A percentile compares a stretch with the other conserved stretches of the same genome.
Conservation (phyloP, 257 asterid genomes). For the Salvia miltiorrhiza region DNA sequence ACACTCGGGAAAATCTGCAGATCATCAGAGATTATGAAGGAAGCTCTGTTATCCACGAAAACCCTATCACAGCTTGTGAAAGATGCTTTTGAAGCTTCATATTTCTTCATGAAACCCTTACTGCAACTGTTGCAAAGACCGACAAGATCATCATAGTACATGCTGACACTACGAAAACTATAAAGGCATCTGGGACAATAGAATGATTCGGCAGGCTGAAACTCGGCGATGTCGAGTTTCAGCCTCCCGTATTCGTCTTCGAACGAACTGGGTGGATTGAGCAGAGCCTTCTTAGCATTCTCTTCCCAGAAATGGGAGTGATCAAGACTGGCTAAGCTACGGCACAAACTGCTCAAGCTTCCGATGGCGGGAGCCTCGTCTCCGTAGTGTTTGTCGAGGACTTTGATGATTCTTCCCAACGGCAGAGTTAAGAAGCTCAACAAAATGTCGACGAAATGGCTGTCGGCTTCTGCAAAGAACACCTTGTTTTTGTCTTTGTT, state of each 20-base stretch:
- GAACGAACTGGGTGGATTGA: slow-evolving; percentile 17
- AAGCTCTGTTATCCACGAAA: background rate
- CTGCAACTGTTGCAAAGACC: too few species aligned
- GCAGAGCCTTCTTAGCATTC: slow-evolving; percentile 6
- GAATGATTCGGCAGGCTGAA: background rate
- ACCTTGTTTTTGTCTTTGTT: slow-evolving; percentile 16
- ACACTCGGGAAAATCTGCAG: slow-evolving; percentile 12
- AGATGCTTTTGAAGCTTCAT: background rate
- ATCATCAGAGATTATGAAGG: slow-evolving; percentile 16
- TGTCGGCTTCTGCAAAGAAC: slow-evolving; percentile 16
- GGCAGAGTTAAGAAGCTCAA: slow-evolving; percentile 17
- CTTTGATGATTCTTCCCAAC: slow-evolving; percentile 3
- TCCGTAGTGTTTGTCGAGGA: background rate
- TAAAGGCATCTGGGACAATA: background rate
- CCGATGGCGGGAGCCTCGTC: background rate
- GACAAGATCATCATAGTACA: background rate
- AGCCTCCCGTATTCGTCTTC: background rate
- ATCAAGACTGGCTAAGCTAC: background rate
- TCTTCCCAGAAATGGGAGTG: background rate
- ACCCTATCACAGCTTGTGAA: background rate
- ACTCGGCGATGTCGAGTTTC: background rate
- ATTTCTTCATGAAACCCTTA: too few species aligned
- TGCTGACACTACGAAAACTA: background rate
- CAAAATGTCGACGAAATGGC: slow-evolving; percentile 11
- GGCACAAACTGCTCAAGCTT: slow-evolving; percentile 17